Percentiles rank a stretch among this genome's conserved stretches.
phyloP scores from a whole-genome alignment of 768 basidiomycete species.

The Lactarius akahatsu region DNA sequence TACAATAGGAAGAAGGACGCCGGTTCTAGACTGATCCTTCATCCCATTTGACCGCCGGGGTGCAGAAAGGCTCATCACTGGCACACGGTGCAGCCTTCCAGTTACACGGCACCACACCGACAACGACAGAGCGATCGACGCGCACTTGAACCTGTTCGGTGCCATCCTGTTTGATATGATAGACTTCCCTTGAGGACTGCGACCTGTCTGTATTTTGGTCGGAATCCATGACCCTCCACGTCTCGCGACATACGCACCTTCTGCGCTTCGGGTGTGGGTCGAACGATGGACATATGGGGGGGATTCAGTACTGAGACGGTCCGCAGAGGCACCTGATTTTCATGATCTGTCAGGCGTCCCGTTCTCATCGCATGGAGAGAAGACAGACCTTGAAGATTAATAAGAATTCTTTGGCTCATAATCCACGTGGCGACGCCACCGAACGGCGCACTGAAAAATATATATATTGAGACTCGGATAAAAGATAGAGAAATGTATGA shows the following conservation, averaged over 20 bases:
- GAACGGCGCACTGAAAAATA: slow-evolving; percentile 8
- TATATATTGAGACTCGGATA: not conserved
- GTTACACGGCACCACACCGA: not conserved
- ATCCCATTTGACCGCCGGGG: not conserved
- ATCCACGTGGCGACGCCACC: slow-evolving; percentile 38
- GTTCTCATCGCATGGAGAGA: not conserved
- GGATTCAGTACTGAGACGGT: not conserved
- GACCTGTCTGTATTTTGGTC: slow-evolving; percentile 1
- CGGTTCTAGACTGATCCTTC: not conserved
- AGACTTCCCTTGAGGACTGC: not conserved
- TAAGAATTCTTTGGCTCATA: slow-evolving; percentile 38
- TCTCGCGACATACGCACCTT: not conserved
- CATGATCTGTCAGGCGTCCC: not conserved
- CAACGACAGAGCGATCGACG: slow-evolving; percentile 12
- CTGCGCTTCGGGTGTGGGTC: not conserved
- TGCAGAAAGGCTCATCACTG: not conserved
- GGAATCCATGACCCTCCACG: not conserved
- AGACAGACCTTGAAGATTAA: slow-evolving; percentile 36
- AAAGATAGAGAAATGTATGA: not conserved
- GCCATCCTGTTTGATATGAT: slow-evolving; percentile 5
- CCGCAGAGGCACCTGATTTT: not conserved
- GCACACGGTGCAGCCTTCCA: not conserved
- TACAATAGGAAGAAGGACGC: too few relatives aligned
- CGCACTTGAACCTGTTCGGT: slow-evolving; percentile 25
- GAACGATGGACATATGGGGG: not conserved